phyloP scores from a whole-genome alignment of 805 yeast genomes.

The Yamadazyma akitaensis region DNA sequence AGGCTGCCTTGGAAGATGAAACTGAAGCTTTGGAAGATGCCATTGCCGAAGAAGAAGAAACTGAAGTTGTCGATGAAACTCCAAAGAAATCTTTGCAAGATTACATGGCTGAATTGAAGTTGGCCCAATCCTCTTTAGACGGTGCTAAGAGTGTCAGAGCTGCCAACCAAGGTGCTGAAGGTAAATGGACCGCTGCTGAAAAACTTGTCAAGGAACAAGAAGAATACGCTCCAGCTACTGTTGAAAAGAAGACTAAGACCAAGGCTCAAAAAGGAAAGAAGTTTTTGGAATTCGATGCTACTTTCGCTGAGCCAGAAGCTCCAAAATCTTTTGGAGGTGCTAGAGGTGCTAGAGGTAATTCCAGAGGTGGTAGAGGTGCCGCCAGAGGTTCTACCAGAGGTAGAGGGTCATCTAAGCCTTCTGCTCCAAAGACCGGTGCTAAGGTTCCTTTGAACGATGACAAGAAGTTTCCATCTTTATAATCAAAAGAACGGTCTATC shows the following conservation, averaged over 20 bases:
- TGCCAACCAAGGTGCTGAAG: conserved; percentile 60
- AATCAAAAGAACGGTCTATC: conserved; percentile 10
- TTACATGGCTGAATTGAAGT: conserved; percentile 69
- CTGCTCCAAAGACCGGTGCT: conserved; percentile 10
- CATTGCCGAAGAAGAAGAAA: conserved; percentile 47
- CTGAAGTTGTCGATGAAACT: conserved; percentile 35
- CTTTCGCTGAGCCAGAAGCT: conserved; percentile 53
- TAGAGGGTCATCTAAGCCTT: conserved; percentile 5
- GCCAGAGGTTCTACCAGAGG: conserved; percentile 19
- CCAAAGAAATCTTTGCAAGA: conserved; percentile 74
- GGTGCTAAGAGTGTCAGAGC: conserved; percentile 37
- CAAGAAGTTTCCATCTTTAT: conserved; percentile 71
- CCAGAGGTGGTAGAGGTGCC: conserved; percentile 13
- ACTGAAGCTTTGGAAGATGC: conserved; percentile 43
- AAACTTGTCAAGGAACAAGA: conserved; percentile 64
- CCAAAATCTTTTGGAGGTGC: conserved; percentile 17
- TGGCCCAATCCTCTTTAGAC: conserved; percentile 40
- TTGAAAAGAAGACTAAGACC: conserved; percentile 62
- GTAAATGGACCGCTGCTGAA: conserved; percentile 49
- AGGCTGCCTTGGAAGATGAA: conserved; percentile 65
- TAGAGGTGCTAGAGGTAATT: conserved; percentile 28
- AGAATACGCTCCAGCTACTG: conserved; percentile 55
- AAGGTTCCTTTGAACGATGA: conserved; percentile 46
- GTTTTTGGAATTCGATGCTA: conserved; percentile 69
- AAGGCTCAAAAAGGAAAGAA: conserved; percentile 83